These are phyloP conservation scores for Rugonectria rugulosa DNA, from an alignment of 2,329 filamentous ascomycete genomes.

Conservation along the genomic window DNA sequence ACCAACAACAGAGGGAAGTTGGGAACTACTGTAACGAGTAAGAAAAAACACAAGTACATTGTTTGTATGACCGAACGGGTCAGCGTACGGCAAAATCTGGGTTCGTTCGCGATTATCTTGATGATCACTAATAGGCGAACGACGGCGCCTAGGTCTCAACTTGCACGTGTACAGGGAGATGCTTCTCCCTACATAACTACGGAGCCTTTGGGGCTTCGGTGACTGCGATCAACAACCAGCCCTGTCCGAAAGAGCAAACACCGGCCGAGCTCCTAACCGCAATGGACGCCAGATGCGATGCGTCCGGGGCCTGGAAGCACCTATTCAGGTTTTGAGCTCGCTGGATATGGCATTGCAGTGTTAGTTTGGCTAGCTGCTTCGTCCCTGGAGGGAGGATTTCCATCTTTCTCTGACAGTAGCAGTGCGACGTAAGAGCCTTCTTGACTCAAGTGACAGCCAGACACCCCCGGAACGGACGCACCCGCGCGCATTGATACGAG, in stretches of 20 bases:
- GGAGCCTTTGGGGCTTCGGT: slow-evolving; percentile 12
- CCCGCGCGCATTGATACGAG: slow-evolving; percentile 1
- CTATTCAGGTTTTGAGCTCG: background rate
- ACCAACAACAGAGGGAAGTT: no score
- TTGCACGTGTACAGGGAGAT: no score
- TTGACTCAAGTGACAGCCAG: slow-evolving; percentile 2
- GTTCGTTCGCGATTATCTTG: no score
- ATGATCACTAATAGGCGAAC: slow-evolving; percentile 15
- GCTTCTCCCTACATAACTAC: no score
- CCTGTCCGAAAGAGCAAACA: slow-evolving; percentile 24
- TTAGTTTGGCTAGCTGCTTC: no score
- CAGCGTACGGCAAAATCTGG: no score
- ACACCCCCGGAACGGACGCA: background rate
- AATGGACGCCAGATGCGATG: slow-evolving; percentile 15
- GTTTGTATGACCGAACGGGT: no score
- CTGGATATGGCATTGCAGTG: background rate
- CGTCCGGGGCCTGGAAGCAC: slow-evolving; percentile 21
- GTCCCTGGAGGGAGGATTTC: background rate
- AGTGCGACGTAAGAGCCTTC: background rate
- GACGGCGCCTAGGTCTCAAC: no score
- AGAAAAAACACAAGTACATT: slow-evolving; percentile 1
- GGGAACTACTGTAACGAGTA: no score
- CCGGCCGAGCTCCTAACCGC: slow-evolving; percentile 29
- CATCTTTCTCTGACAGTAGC: slow-evolving; percentile 9
- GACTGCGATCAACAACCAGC: slow-evolving; percentile 19